Conservation (phyloP, 2,329 filamentous ascomycete genomes). For the Colletotrichum aenigma region DNA sequence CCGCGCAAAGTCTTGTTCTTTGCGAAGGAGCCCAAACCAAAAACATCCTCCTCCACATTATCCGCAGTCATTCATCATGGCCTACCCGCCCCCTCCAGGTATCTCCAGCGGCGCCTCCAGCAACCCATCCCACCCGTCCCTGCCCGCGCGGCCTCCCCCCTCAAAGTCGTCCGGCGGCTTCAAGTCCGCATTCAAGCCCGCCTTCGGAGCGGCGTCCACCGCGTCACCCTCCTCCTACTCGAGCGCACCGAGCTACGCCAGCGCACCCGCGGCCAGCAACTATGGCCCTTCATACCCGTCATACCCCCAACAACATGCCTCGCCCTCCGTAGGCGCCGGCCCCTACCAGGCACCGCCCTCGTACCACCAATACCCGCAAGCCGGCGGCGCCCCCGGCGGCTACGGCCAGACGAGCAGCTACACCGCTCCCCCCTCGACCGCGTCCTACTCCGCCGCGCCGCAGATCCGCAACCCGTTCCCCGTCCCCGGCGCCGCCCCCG, state of each 20-base stretch:
- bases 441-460: slow-evolving; percentile 59
- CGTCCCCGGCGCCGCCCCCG: slow-evolving; percentile 52
- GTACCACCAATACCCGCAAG: slow-evolving; percentile 32
- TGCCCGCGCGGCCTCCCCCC: slow-evolving; percentile 79
- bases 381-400: slow-evolving; percentile 26
- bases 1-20: slow-evolving; percentile 1
- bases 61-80: slow-evolving; percentile 70
- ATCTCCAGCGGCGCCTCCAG: slow-evolving; percentile 48
- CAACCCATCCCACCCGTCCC: slow-evolving; percentile 59
- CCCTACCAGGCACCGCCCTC: slow-evolving; percentile 22
- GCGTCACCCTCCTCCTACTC: slow-evolving; percentile 44
- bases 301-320: slow-evolving; percentile 36
- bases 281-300: slow-evolving; percentile 50
- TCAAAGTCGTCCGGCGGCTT: slow-evolving; percentile 48
- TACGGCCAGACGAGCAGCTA: slow-evolving; percentile 34
- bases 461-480: slow-evolving; percentile 85
- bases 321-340: slow-evolving; percentile 20
- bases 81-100: slow-evolving; percentile 87
- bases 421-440: slow-evolving; percentile 27
- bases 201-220: slow-evolving; percentile 24
- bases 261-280: slow-evolving; percentile 37
- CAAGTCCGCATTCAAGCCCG: slow-evolving; percentile 53
- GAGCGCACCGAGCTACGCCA: slow-evolving; percentile 34
- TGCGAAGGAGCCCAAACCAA: background rate
- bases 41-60: background rate